phyloP scores from a whole-genome alignment of 1,284 basidiomycete genomes.

The Moniliophthora roreri region DNA sequence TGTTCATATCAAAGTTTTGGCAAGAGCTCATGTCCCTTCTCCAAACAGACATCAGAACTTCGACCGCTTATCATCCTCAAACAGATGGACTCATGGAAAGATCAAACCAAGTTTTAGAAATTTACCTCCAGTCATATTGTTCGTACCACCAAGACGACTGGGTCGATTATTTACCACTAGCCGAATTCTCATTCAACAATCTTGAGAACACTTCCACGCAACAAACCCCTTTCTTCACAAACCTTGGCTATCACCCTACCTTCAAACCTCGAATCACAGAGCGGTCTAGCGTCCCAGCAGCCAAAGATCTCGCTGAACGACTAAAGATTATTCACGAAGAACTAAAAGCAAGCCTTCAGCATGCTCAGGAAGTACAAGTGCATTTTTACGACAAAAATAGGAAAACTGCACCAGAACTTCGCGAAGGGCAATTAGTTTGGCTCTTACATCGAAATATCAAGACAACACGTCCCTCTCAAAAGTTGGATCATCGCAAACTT shows the following conservation, averaged over 20 bases:
- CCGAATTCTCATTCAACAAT: slow-evolving; percentile 49
- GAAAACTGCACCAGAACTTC: not conserved
- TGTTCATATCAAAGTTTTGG: slow-evolving; percentile 34
- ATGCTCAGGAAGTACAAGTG: not conserved
- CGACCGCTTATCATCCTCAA: slow-evolving; percentile 30
- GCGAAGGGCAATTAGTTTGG: too few relatives aligned
- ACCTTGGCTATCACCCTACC: slow-evolving; percentile 31
- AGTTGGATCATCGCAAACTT: too few relatives aligned
- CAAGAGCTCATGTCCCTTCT: slow-evolving; percentile 22
- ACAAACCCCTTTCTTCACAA: slow-evolving; percentile 28
- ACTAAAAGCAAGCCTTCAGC: not conserved
- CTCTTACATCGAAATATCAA: too few relatives aligned
- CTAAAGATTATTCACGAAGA: not conserved
- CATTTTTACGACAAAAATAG: not conserved
- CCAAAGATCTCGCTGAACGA: not conserved
- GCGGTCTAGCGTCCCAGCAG: slow-evolving; percentile 10
- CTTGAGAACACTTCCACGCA: slow-evolving; percentile 32
- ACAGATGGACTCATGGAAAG: slow-evolving; percentile 40
- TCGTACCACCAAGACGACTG: slow-evolving; percentile 46
- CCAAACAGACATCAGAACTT: slow-evolving; percentile 23
- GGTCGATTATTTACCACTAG: slow-evolving; percentile 38
- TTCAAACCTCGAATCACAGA: slow-evolving; percentile 26
- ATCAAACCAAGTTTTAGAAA: slow-evolving; percentile 42
- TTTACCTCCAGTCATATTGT: slow-evolving; percentile 33
- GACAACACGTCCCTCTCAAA: too few relatives aligned